phyloP scores from a whole-genome alignment of 176 grass and related monocot species.

The Hsuehochloa calcarea region DNA sequence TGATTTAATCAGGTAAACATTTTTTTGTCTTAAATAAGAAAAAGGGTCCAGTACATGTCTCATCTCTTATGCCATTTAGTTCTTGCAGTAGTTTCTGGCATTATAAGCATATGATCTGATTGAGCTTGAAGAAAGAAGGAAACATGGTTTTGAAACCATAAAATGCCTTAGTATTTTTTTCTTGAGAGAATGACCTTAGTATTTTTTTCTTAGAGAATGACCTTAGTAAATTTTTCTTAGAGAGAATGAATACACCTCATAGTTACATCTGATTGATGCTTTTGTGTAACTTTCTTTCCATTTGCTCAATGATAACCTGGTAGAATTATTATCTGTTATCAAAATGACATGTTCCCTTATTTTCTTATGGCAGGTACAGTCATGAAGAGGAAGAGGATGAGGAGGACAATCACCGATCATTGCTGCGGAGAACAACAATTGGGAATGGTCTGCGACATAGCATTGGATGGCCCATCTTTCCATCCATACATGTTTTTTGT shows the following conservation, averaged over 20 bases:
- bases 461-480: conserved; percentile 29
- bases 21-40: not conserved
- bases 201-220: not conserved
- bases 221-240: not conserved
- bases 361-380: conserved; percentile 64
- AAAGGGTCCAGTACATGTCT: not conserved
- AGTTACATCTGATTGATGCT: not conserved
- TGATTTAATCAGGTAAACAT: not conserved
- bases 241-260: not conserved
- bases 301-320: not conserved
- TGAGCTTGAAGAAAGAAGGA: not conserved
- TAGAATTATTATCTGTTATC: not conserved
- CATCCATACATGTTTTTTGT: not conserved
- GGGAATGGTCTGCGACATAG: conserved; percentile 68
- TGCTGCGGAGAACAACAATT: conserved; percentile 86
- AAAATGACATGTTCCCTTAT: conserved; percentile 24
- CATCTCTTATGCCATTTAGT: conserved; percentile 1
- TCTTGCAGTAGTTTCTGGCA: conserved; percentile 9
- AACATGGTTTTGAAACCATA: not conserved
- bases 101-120: not conserved
- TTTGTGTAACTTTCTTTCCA: conserved; percentile 21
- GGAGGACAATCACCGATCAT: conserved; percentile 55
- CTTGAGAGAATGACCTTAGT: not conserved
- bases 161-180: conserved; percentile 5
- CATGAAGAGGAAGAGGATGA: conserved; percentile 73